Percentiles rank a stretch among this genome's conserved stretches.
Evolutionary conservation across 306 rosid genomes (phyloP).

Genomic region (Sesbania bispinosa): DNA sequence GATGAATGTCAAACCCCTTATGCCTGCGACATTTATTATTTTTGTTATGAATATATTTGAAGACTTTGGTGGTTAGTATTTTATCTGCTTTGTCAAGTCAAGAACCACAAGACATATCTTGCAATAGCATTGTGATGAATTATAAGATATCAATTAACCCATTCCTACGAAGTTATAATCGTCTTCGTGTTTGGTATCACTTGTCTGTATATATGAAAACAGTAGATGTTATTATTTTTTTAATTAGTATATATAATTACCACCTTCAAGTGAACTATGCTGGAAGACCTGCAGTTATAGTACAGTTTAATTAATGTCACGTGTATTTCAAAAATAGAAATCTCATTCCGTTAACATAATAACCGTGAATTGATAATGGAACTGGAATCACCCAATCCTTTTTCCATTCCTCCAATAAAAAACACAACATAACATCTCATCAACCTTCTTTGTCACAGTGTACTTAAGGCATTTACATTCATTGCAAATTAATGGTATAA

Average conservation of each 20-base stretch:
- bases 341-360: too few relatives aligned
- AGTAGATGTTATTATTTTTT: neutral
- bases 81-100: neutral
- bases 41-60: neutral
- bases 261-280: neutral
- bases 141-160: too few relatives aligned
- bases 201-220: neutral
- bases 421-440: too few relatives aligned
- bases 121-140: too few relatives aligned
- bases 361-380: too few relatives aligned
- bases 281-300: neutral
- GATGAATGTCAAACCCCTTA: neutral
- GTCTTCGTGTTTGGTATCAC: neutral
- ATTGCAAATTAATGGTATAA: too few relatives aligned
- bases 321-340: neutral
- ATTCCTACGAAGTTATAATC: neutral
- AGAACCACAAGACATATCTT: neutral
- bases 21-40: neutral
- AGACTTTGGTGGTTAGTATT: neutral
- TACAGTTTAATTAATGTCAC: neutral
- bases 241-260: neutral
- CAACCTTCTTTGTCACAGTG: too few relatives aligned
- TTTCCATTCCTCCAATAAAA: too few relatives aligned
- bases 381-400: too few relatives aligned
- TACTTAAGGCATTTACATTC: too few relatives aligned